These are phyloP conservation scores for Jaapia argillacea DNA, from an alignment of 768 basidiomycete genomes.

Conservation along the genomic window DNA sequence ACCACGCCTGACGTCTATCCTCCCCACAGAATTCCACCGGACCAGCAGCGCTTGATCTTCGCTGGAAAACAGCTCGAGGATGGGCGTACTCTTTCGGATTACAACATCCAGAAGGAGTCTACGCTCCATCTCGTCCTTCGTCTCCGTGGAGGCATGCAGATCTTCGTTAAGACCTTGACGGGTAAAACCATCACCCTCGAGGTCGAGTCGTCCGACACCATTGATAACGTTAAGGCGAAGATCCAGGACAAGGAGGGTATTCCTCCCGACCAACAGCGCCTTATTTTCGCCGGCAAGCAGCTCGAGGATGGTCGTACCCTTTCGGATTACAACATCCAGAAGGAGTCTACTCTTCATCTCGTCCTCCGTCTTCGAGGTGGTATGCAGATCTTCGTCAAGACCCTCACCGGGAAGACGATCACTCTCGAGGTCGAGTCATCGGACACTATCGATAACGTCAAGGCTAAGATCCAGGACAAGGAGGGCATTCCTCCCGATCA, in stretches of 20 bases:
- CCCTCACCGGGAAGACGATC: constrained; percentile 83
- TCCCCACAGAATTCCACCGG: constrained; percentile 59
- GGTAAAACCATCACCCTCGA: constrained; percentile 90
- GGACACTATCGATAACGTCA: constrained; percentile 83
- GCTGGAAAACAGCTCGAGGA: constrained; percentile 82
- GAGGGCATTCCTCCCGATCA: constrained; percentile 85
- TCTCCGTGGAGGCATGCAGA: constrained; percentile 54
- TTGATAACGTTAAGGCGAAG: constrained; percentile 74
- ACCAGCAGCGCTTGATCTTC: constrained; percentile 73
- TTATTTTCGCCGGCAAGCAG: constrained; percentile 97
- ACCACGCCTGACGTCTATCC: constrained; percentile 6
- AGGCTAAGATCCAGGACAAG: constrained; percentile 91
- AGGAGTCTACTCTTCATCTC: constrained; percentile 87
- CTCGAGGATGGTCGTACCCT: constrained; percentile 90
- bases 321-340: constrained; percentile 90
- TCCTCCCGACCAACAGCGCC: constrained; percentile 84
- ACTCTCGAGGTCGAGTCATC: constrained; percentile 86
- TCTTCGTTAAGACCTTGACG: constrained; percentile 82
- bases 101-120: constrained; percentile 58
- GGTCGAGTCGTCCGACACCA: constrained; percentile 71
- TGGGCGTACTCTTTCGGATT: constrained; percentile 63
- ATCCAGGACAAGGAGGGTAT: constrained; percentile 84
- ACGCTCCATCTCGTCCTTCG: constrained; percentile 36
- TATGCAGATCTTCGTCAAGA: constrained; percentile 81
- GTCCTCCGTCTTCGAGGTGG: constrained; percentile 90